Evolutionary conservation across 805 yeast species (phyloP), one percentile per base, ranked within the genome.

Genomic region (Suhomyces sp.): DNA sequence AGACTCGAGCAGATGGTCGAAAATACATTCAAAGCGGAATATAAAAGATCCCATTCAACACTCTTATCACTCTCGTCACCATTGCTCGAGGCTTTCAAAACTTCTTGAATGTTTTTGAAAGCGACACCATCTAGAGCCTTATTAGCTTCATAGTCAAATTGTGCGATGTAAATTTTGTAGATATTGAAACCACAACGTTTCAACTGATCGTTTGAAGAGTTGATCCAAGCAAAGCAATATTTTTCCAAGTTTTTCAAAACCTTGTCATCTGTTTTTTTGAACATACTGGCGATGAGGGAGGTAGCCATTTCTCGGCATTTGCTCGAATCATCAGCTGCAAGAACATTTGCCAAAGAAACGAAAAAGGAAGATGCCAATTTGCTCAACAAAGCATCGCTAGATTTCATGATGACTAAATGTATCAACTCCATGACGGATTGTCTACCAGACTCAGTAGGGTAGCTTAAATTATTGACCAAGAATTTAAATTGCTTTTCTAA

Each of bases 391-490:
- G 82, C 85, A 6, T 75, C 67, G 3, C 85, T 81, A 2, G 91
- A 79, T 62, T 87, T 89, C 44, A 77, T 74, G 15, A 93, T 74
- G 50, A 94, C 77, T 57, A 83, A 72, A 60, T 86, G 87, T 45
- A 93, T 75, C 61, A 93, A 75, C 61, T 94, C 98, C 88, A 94
- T 81, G 2, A 90, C 96, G 0, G 97, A 89, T 57, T 86, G 86
- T 48, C 97, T 78, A 48, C 99, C 99, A 41, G 82, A 78, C 52
- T 87, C 87, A 3, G 96, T 84, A 4, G 96, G 92, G 64, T 94
- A 94, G 21, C 84, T 79, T 56, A 94, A 72, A 65, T 94, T 94
- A 50, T 82, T 82, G 7, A 92, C 87, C 67, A 94, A 75, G 63
- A 86, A 84, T 56, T 85, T 83, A 69, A 93, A 85, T 57, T 89